Evolutionary conservation across 2,329 filamentous ascomycete species (phyloP), one percentile per base, ranked within the genome.

Genomic region (Aspergillus caelatus): DNA sequence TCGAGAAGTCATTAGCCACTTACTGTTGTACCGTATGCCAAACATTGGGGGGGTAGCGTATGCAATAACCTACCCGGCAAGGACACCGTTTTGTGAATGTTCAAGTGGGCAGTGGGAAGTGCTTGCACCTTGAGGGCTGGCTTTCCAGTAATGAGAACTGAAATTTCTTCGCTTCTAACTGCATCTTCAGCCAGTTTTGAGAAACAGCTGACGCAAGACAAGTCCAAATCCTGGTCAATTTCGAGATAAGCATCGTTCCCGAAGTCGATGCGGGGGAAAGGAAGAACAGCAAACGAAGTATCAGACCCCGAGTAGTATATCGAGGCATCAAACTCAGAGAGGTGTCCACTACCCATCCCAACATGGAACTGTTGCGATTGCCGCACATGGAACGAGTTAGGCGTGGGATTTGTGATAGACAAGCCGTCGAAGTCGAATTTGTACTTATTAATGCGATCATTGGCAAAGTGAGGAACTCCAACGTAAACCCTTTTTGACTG

Each of bases 141-240:
- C 1, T 65, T 55, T 19, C 69, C 71, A 7, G 65, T 69, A 8
- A 70, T 55, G 48, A 70, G 23, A 11, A 73, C 55, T 1, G 61
- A 58, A 26, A 71, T 63, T 23, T 60, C 68, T 11, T 69, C 39
- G 19, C 68, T 66, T 10, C 69, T 65, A 19, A 66, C 67, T 2
- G 67, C 67, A 9, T 57, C 50, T 12, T 64, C 46, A 7, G 67
- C 68, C 54, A 73, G 57, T 8, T 64, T 23, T 6, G 70, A 69
- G 41, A 73, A 41, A 57, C 71, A 73, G 2, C 70, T 68, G 5
- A 72, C 64, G 46, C 71, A 73, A 4, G 69, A 66, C 19, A 73
- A 28, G 9, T 71, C 59, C 52, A 73, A 30, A 57, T 71, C 69
- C 21, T 72, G 70, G 28, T 73, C 65, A n/a, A 73, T 67, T 1